Base-by-base conservation (phyloP, 208 protist genomes). In the Naegleria gruberi region DNA sequence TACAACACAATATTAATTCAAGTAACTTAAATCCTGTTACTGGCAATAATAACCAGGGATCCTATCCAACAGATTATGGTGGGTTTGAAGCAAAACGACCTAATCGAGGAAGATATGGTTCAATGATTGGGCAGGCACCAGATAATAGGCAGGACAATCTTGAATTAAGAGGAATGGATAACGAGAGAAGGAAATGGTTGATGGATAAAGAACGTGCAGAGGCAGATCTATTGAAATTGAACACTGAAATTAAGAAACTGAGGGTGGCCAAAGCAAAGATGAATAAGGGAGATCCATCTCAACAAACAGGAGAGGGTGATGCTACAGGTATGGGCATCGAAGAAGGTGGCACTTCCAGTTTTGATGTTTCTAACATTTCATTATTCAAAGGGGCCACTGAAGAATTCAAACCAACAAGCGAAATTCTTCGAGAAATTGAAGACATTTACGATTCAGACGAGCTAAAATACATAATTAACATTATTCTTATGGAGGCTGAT, bases 151-250 rank as follows among this genome's bases (percentile, higher is more conserved):
- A 65, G 15, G 51, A 65, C 15, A 30, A 30, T 30, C 51, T 65
- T 1, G 51, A 65, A 23, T 23, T 30, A 65, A 65, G 51, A 82
- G 37, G 34, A 2, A 82, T 82, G 40, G 30, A 34, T 15, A 82
- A 82, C 17, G 81, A 84, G n/a, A 84, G n/a, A 84, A 84, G 34
- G 17, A 84, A 84, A 84, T 84, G 81, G 81, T 10, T 84, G 0
- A 84, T 42, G 17, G 41, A 84, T 45, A 84, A 44, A 84, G 42
- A 45, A 46, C 42, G 30, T 17, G 42, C 42, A 30, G 81, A 84
- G 42, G 17, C 41, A n/a, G 81, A 84, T 45, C 5, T 84, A 45
- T 44, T 84, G 41, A 45, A 84, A 30, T 45, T 84, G 40, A 84
- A 17, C 2, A 84, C 40, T 12, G 81, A 84, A 43, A 41, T 84